Evolutionary conservation across 768 basidiomycete species (phyloP).

Genomic region (Hygrophorus pudorinus): DNA sequence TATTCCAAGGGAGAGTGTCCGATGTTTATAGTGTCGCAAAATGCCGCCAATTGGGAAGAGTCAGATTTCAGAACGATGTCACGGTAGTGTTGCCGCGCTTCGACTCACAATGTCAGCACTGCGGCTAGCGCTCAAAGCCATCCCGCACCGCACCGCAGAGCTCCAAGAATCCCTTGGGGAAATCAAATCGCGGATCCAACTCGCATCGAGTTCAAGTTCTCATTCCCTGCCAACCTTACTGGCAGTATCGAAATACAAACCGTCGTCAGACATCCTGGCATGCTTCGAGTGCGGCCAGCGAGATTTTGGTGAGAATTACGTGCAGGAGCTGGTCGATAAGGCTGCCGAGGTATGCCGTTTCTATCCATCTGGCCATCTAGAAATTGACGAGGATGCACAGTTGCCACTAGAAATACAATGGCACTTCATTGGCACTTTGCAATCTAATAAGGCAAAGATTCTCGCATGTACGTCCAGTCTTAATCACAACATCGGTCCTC

Average conservation of each 20-base stretch:
- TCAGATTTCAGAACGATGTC: too few relatives aligned
- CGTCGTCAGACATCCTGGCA: conserved; percentile 74
- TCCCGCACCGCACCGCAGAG: conserved; percentile 39
- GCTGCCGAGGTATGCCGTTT: conserved; percentile 44
- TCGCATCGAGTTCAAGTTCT: conserved; percentile 18
- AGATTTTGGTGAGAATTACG: conserved; percentile 98
- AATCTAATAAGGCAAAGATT: conserved; percentile 90
- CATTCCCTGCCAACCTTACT: conserved; percentile 27
- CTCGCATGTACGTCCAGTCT: conserved; percentile 55
- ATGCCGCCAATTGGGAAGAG: too few relatives aligned
- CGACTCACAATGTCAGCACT: too few relatives aligned
- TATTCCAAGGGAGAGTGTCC: too few relatives aligned
- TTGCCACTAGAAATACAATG: conserved; percentile 84
- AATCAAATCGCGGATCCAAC: conserved; percentile 38
- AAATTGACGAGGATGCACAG: conserved; percentile 25
- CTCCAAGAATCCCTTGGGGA: conserved; percentile 43
- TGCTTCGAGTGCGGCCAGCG: conserved; percentile 75
- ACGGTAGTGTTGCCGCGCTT: too few relatives aligned
- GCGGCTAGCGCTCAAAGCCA: conserved; percentile 6
- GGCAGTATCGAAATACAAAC: conserved; percentile 92
- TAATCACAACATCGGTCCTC: background rate
- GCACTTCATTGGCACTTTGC: conserved; percentile 94
- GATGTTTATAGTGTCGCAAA: too few relatives aligned
- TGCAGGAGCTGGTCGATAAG: conserved; percentile 86
- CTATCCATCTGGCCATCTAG: background rate